Percentiles rank a stretch among this genome's conserved stretches.
phyloP scores from a whole-genome alignment of 192 early-diverging fungal species.

The Mortierella claussenii region DNA sequence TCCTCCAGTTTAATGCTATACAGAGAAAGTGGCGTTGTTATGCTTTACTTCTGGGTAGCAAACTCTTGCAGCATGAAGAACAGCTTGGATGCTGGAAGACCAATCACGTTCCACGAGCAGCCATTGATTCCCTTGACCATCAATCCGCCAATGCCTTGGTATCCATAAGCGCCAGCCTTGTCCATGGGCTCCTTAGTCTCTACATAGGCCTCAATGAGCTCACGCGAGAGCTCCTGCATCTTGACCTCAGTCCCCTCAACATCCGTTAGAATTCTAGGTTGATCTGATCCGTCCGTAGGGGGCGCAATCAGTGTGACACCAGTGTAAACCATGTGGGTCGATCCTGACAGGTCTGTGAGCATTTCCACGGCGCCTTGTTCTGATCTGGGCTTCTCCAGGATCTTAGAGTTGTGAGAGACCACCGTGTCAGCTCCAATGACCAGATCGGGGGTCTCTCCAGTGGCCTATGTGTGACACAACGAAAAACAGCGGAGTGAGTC shows the following conservation, averaged over 20 bases:
- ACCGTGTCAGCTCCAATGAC: slow-evolving; percentile 91
- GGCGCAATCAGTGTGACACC: slow-evolving; percentile 71
- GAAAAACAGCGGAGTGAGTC: not conserved
- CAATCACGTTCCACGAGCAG: slow-evolving; percentile 88
- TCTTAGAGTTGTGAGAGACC: slow-evolving; percentile 67
- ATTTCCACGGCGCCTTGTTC: slow-evolving; percentile 68
- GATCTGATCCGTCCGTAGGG: slow-evolving; percentile 20
- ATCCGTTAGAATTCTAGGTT: slow-evolving; percentile 43
- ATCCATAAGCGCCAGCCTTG: slow-evolving; percentile 89
- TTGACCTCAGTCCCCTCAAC: slow-evolving; percentile 75
- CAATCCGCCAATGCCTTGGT: slow-evolving; percentile 78
- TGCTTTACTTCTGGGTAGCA: slow-evolving; percentile 3
- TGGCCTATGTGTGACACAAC: not conserved
- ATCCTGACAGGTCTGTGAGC: slow-evolving; percentile 67
- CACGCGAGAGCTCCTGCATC: slow-evolving; percentile 69
- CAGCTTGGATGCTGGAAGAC: slow-evolving; percentile 49
- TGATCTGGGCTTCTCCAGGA: slow-evolving; percentile 86
- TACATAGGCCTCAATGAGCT: slow-evolving; percentile 73
- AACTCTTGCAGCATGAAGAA: slow-evolving; percentile 50
- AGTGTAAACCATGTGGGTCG: slow-evolving; percentile 79
- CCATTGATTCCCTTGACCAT: slow-evolving; percentile 81
- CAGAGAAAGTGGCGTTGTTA: too few species aligned
- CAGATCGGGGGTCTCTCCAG: slow-evolving; percentile 60
- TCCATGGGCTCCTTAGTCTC: slow-evolving; percentile 66
- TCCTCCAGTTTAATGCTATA: too few species aligned